phyloP scores from a whole-genome alignment of 768 basidiomycete genomes.

The Lactarius trivialis region DNA sequence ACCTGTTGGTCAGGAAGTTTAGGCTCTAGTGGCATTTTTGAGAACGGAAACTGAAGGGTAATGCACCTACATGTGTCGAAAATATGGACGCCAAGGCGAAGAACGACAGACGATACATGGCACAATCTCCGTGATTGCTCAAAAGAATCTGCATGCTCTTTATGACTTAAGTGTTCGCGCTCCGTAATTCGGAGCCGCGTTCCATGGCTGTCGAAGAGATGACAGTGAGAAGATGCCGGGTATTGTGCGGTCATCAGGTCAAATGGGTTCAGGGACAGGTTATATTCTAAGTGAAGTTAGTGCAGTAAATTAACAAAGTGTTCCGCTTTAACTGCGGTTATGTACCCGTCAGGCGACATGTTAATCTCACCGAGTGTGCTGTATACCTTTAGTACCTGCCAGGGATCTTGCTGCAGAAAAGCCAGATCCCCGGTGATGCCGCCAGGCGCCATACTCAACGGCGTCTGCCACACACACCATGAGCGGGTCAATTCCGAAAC shows the following conservation, averaged over 20 bases:
- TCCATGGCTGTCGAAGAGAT: not conserved
- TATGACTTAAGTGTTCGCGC: not conserved
- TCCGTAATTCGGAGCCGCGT: not conserved
- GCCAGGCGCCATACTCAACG: too few species aligned
- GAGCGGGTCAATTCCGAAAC: too few species aligned
- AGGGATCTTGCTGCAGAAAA: too few species aligned
- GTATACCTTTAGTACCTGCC: too few species aligned
- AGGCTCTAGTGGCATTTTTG: not conserved
- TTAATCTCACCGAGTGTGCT: too few species aligned
- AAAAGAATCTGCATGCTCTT: not conserved
- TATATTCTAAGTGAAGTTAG: not conserved
- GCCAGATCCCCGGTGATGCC: too few species aligned
- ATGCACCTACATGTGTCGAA: not conserved
- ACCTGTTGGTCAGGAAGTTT: not conserved
- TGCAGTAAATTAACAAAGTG: too few species aligned
- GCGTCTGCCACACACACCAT: too few species aligned
- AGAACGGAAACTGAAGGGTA: not conserved
- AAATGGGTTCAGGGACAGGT: not conserved
- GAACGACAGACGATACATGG: not conserved
- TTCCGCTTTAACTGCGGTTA: not conserved
- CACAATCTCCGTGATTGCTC: not conserved
- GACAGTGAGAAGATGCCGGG: not conserved
- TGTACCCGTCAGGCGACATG: not conserved
- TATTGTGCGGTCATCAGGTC: not conserved
- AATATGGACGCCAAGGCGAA: not conserved